A percentile compares a stretch with the other conserved stretches of the same genome.
phyloP scores from a whole-genome alignment of 2,329 filamentous ascomycete species.

The Podosphaera fusca region DNA sequence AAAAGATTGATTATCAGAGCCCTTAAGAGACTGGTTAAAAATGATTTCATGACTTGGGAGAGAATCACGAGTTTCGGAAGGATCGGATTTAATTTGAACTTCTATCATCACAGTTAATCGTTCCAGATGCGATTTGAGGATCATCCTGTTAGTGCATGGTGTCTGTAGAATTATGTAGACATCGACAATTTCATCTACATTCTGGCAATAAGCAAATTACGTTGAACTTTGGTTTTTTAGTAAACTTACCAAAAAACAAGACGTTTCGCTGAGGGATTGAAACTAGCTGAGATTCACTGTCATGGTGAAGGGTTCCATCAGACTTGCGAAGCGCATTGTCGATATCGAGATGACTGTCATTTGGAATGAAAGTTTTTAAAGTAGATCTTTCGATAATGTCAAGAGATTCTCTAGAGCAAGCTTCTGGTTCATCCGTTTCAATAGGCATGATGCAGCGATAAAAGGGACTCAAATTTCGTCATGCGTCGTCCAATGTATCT shows the following conservation, averaged over 20 bases:
- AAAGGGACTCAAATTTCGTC: background rate
- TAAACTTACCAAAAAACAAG: conserved; percentile 46
- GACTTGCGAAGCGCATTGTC: conserved; percentile 26
- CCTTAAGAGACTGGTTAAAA: conserved; percentile 29
- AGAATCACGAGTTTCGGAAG: conserved; percentile 22
- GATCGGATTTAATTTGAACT: conserved; percentile 36
- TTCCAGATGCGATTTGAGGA: conserved; percentile 33
- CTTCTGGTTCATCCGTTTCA: conserved; percentile 15
- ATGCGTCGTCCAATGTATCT: background rate
- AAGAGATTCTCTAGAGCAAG: conserved; percentile 16
- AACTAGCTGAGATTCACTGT: conserved; percentile 22
- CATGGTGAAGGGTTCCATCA: conserved; percentile 17
- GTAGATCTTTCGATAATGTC: conserved; percentile 34
- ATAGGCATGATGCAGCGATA: conserved; percentile 1
- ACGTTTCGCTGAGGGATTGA: conserved; percentile 37
- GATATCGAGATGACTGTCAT: conserved; percentile 29
- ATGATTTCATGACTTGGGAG: conserved; percentile 33
- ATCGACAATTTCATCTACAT: conserved; percentile 47
- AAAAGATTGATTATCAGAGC: conserved; percentile 27
- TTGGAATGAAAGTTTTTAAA: conserved; percentile 36
- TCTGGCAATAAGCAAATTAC: conserved; percentile 27
- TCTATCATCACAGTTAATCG: conserved; percentile 45
- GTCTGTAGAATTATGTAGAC: conserved; percentile 46
- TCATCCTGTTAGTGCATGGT: conserved; percentile 31
- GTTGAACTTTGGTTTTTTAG: conserved; percentile 12